These are phyloP conservation scores for Blastocystis sp. DNA, from an alignment of 352 stramenopile species.

Conservation along the genomic window DNA sequence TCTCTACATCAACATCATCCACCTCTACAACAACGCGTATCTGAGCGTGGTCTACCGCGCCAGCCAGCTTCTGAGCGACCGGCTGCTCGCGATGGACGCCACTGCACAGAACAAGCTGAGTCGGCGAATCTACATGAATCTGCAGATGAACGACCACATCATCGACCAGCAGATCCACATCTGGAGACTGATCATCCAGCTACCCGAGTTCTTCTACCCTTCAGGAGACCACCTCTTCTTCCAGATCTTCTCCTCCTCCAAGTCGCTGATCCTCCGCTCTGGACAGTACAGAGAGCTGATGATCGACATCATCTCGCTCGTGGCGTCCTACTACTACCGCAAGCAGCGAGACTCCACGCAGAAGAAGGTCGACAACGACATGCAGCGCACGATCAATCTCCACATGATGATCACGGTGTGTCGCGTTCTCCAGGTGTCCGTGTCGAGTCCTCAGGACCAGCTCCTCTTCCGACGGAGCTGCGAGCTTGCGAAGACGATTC, in stretches of 20 bases:
- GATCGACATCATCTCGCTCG: neutral
- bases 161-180: conserved; percentile 34
- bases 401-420: neutral
- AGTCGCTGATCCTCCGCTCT: neutral
- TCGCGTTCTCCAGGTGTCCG: neutral
- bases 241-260: neutral
- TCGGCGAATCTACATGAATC: neutral
- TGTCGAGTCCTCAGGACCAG: neutral
- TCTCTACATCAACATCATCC: conserved; percentile 41
- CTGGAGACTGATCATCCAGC: conserved; percentile 35
- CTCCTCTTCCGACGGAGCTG: conserved; percentile 3
- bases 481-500: conserved; percentile 1
- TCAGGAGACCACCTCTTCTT: conserved; percentile 11
- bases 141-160: conserved; percentile 44
- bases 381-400: neutral
- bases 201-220: conserved; percentile 29
- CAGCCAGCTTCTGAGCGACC: neutral
- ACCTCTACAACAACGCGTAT: conserved; percentile 19
- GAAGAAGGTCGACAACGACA: neutral
- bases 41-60: neutral
- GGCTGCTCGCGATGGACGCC: neutral
- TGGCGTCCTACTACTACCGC: neutral
- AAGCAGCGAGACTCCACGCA: neutral
- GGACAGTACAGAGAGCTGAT: neutral
- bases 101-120: neutral